Conservation (phyloP, 306 rosid species). For the Lupinus albus region DNA sequence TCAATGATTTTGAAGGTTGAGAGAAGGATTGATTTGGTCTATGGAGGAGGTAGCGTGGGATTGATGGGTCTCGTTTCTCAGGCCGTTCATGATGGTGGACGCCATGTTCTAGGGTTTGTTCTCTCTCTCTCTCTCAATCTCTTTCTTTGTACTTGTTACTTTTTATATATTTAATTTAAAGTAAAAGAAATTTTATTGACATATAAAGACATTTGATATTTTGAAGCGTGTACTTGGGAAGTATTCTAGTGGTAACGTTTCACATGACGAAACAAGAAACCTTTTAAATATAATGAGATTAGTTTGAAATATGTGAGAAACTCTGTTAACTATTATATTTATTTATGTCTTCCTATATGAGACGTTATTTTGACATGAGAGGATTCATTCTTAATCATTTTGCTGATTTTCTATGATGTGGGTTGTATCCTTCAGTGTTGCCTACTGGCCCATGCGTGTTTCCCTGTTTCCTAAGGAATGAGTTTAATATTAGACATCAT, state of each 20-base stretch:
- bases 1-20: slow-evolving; percentile 75
- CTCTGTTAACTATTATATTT: no score
- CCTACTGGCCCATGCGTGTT: slow-evolving; percentile 44
- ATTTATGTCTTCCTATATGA: no score
- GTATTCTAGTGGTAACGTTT: no score
- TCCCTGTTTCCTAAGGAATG: slow-evolving; percentile 44
- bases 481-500: slow-evolving; percentile 42
- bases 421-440: slow-evolving; percentile 22
- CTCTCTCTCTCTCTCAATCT: slow-evolving; percentile 33
- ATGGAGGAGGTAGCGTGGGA: slow-evolving; percentile 99
- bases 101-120: slow-evolving; percentile 97
- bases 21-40: slow-evolving; percentile 93
- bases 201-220: no score
- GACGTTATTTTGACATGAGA: no score
- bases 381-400: slow-evolving; percentile 35
- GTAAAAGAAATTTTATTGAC: no score
- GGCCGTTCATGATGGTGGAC: slow-evolving; percentile 99
- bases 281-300: no score
- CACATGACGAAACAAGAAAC: no score
- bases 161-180: no score
- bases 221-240: no score
- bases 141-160: neutral
- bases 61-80: slow-evolving; percentile 99
- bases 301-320: no score
- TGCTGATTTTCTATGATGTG: slow-evolving; percentile 32